Evolutionary conservation across 306 rosid species (phyloP), one percentile per base, ranked within the genome.

Genomic region (Psophocarpus tetragonolobus): DNA sequence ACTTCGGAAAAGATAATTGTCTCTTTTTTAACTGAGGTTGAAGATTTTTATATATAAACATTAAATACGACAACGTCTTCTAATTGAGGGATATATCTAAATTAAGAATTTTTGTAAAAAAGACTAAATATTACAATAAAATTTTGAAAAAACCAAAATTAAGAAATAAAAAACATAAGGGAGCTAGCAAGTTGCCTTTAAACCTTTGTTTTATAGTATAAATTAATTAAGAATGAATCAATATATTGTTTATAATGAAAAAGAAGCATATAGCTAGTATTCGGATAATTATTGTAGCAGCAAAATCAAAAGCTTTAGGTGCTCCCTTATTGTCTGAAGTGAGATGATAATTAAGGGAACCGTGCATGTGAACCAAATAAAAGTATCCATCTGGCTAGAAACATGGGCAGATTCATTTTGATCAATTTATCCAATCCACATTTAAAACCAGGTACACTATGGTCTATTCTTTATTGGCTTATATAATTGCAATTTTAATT

Each of bases 361-460:
- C 11, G 3, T 39, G 42, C 11, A 2, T 39, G 42, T 29, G 32
- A 45, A 56, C 35, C 67, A 77, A 75, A 74, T 70, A 15, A 10
- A 64, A 76, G 20, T 18, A 12, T 17, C 5, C 7, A n/a, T 30
- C 3, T 77, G 38, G 77, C 60, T 21, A 1, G 44, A 73, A 81
- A 80, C 71, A 38, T 36, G 47, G 67, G 20, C 45, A 79, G 76
- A 73, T 74, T 58, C 82, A 83, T 70, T 76, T 20, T 62, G 53
- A 18, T 57, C 23, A 42, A 17, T 51, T 53, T 10, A 80, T 78
- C 35, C 41, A 15, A 23, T 33, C 51, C 29, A 33, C 4, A 76
- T 56, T 72, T 39, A 38, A 15, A 74, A 38, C 73, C 75, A 88
- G 65, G 58, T 88, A 53, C 90, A 80, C 76, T 24, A 21, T 68